Base-by-base conservation (phyloP, 805 yeast species). In the Middelhovenomyces tepae region DNA sequence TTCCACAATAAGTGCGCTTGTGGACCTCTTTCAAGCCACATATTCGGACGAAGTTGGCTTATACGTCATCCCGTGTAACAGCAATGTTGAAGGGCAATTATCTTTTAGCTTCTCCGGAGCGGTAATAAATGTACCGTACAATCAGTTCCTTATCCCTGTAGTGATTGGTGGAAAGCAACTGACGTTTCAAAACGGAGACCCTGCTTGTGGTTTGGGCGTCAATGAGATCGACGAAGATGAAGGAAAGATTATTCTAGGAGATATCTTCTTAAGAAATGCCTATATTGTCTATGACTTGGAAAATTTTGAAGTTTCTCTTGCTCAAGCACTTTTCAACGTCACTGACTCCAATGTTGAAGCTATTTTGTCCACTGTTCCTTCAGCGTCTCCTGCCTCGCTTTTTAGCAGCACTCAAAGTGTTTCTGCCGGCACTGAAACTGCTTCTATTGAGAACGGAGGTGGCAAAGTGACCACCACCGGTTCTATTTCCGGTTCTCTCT, bases 261-360 rank as follows among this genome's bases (percentile, higher is more conserved):
- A 78, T 49, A 67, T 69, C 30, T 70, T 80, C 49, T 56, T 81
- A 42, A 63, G 82, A 35, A 65, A 71, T 23, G 78, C 77, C 4
- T 82, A 80, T 49, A 67, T 71, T 16, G 84, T 77, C n/a, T 77
- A 69, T 52, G 82, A 82, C 51, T 57, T 78, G 31, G 83, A 76
- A 16, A 67, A 67, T 45, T 54, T 51, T 30, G 64, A 70, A 48
- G 59, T 79, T 21, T 71, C 78, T 0, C 40, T 81, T 35, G 85
- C 78, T 11, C 68, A 64, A 37, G 64, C 69, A 26, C 40, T 36
- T 15, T 48, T 32, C 36, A 45, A 53, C 40, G 39, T 35, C 7
- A 36, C 48, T 19, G 47, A 42, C 15, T 19, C 53, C 7, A 29
- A 54, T 30, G 39, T 53, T 33, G 58, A 51, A 27, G 50, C 40